Base-by-base conservation (phyloP, 208 protist species). In the Leishmania arabica region DNA sequence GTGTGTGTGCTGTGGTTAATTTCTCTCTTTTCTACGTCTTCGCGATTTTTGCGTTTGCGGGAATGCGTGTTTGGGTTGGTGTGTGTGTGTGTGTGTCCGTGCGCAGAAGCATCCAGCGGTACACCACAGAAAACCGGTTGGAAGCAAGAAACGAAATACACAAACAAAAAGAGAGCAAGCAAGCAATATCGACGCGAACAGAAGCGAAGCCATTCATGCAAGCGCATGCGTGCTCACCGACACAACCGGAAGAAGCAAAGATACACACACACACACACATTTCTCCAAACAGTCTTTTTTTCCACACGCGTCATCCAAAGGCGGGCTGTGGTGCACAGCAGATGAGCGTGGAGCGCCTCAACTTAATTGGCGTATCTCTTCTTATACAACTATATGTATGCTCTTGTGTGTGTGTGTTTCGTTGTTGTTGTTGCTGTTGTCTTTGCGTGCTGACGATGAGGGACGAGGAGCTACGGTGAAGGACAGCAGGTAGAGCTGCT, bases 371-470 rank as follows among this genome's bases (percentile, higher is more conserved):
- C 31, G 13, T 27, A 34, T 1, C 24, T n/a, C 51, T 54, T n/a
- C 37, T 31, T 62, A 13, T 11, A 62, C 56, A 17, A 24, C 15
- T 24, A 31, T 31, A 13, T 54, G 51, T 21, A 54, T 54, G 51
- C 1, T 54, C 15, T 31, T 64, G 58, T 64, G 58, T 40, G 60
- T 37, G 34, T 78, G 15, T 78, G 53, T 82, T 24, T 77, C n/a
- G 68, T 6, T 73, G 49, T 77, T 78, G 27, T 65, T 78, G 27
- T 65, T 11, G n/a, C 62, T 58, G 40, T 13, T 17, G 51, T 82
- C n/a, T 42, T 5, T n/a, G 27, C 27, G 71, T 62, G 68, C 68
- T 47, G 68, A 49, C 45, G 27, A 8, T 51, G 68, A 53, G 27
- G 45, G 27, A 45, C 8, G 68, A n/a, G 15, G 40, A 3, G 68